Evolutionary conservation across 2,329 filamentous ascomycete genomes (phyloP), one percentile per base, ranked within the genome.

Genomic region (Colletotrichum zoysiae): DNA sequence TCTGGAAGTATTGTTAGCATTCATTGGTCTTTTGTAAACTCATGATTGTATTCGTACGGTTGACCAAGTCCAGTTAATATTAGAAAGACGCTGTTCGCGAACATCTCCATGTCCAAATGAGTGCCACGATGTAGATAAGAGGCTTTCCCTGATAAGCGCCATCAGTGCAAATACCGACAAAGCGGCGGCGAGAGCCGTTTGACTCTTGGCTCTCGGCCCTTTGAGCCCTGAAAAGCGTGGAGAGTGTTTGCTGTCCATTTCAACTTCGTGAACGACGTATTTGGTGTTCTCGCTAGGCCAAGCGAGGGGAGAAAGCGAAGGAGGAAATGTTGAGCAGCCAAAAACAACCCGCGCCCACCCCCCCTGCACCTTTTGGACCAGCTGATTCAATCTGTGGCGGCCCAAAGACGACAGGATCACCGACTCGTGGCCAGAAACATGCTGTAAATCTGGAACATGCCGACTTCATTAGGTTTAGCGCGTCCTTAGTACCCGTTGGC

Each of bases 1-100:
- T 73, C 80, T 89, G 82, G 79, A 85, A 3, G 16, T 14, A 5
- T 1, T 46, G 14, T 65, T 20, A 65, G 62, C 40, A n/a, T 14
- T 11, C 23, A 18, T 11, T 18, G 12, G 8, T 30, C 5, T 16
- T 35, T 30, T 30, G 9, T 2, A 14, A 12, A 1, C 7, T 20
- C 30, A 6, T 12, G 12, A 6, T 7, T 5, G 9, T 7, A 1
- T n/a, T 55, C 57, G 7, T 44, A 71, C 69, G 46, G 48, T 71
- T 16, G 69, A 71, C 69, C 69, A 71, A 44, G 59, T 69, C 69
- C 69, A 71, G 30, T 44, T 48, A 11, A n/a, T 12, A 14, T 30
- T n/a, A 9, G 40, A 44, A 46, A 30, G 14, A 5, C 20, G 14
- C 30, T 61, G 55, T 16, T 50, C 23, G 12, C 30, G n/a, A 44